phyloP scores from a whole-genome alignment of 192 early-diverging fungal species.

The Backusella mclennaniae region DNA sequence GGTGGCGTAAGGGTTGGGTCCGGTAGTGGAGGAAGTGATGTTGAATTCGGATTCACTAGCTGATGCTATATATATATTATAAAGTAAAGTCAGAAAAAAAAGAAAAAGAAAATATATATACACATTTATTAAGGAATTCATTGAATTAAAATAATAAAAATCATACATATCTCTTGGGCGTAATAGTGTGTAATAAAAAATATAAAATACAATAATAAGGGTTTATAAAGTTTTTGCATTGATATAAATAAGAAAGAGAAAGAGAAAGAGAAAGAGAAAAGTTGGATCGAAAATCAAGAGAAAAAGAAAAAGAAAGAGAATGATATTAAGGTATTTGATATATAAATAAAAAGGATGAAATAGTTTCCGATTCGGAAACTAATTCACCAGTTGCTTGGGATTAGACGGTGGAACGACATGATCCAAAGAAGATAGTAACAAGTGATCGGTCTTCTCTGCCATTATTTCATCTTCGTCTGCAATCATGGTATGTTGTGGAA shows the following conservation, averaged over 20 bases:
- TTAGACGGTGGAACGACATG: not conserved
- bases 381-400: not conserved
- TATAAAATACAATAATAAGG: slow-evolving; percentile 7
- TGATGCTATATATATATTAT: not conserved
- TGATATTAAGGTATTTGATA: not conserved
- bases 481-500: not conserved
- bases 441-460: not conserved
- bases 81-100: not conserved
- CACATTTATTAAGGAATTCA: not conserved
- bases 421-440: not conserved
- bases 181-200: slow-evolving; percentile 2
- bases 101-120: not conserved
- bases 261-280: not conserved
- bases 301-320: not conserved
- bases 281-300: not conserved
- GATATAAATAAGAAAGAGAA: not conserved
- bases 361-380: slow-evolving; percentile 5
- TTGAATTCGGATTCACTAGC: not conserved
- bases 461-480: slow-evolving; percentile 7
- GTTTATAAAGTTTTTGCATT: slow-evolving; percentile 7
- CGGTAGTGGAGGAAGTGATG: not conserved
- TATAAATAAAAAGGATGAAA: not conserved
- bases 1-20: not conserved
- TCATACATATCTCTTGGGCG: not conserved
- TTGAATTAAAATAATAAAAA: slow-evolving; percentile 2